Base-by-base conservation (phyloP, 129 eudicot species). In the Escallonia rubra region DNA sequence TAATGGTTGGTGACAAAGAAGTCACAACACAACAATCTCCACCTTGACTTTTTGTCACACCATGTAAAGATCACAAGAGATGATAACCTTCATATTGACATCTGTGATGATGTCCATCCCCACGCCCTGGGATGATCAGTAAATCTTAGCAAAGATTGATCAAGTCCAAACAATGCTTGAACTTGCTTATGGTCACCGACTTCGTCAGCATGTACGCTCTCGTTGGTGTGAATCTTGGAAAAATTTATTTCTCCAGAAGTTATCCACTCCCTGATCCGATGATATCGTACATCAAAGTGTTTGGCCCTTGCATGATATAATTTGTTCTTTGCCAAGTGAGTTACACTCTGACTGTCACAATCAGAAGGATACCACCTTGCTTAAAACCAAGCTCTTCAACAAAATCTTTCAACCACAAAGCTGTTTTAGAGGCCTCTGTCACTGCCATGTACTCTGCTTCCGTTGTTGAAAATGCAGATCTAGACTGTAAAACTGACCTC, bases 371-470 rank as follows among this genome's bases (percentile, higher is more conserved):
- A 14, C 39, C 61, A 4, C 3, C 61, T 23, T 57, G 61, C 7
- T 57, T 23, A 5, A 59, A 16, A 4, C 63, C 63, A 6, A 59
- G 13, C 7, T 23, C 5, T 8, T 59, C 41, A 23, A 23, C 47
- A 0, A 41, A n/a, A 39, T 47, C 10, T 61, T 61, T 61, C 13
- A 61, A 61, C 65, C 65, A 61, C 48, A 61, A 61, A 10, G 65
- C 65, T 41, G 42, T 47, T 41, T 61, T 61, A 10, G 3, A 46
- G 1, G 23, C 66, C 14, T 41, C 49, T 7, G 50, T 61, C 1
- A 43, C 9, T 61, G 16, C 66, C 66, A 61, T 61, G 6, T 61
- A 41, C 66, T 61, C 66, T 6, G 34, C 38, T 43, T 43, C 23
- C 0, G 50, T 61, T 4, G 69, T 46, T 2, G 56, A 48, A 1